These are phyloP conservation scores for Gymnopus androsaceus DNA, from an alignment of 1,284 basidiomycete genomes.

Conservation along the genomic window DNA sequence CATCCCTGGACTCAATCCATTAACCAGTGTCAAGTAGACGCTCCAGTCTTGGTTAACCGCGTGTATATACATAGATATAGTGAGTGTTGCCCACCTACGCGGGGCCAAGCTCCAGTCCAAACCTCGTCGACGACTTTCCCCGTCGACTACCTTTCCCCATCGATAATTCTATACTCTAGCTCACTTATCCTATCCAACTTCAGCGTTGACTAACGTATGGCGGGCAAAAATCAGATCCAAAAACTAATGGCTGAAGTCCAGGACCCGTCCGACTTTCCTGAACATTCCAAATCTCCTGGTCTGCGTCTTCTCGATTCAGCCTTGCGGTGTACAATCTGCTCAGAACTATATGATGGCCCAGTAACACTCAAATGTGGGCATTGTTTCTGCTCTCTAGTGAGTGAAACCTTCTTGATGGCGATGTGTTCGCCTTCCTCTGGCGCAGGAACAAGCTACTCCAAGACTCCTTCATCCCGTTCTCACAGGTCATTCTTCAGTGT, in stretches of 20 bases:
- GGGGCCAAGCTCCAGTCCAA: too few species aligned
- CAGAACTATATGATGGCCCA: constrained; percentile 69
- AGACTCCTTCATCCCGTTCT: neutral
- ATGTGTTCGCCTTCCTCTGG: too few species aligned
- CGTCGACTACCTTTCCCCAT: neutral
- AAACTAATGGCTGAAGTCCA: constrained; percentile 40
- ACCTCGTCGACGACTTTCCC: too few species aligned
- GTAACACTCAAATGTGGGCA: constrained; percentile 73
- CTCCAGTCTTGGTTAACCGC: too few species aligned
- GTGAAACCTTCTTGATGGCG: constrained; percentile 27
- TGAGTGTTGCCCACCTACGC: too few species aligned
- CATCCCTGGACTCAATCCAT: too few species aligned
- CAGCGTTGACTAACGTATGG: neutral
- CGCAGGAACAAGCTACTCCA: too few species aligned
- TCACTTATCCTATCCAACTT: neutral
- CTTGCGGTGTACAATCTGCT: constrained; percentile 71
- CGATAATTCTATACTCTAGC: neutral
- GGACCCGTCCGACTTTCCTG: constrained; percentile 71
- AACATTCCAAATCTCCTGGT: constrained; percentile 41
- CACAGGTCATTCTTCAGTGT: constrained; percentile 46
- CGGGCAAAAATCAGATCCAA: constrained; percentile 3
- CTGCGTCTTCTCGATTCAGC: constrained; percentile 64
- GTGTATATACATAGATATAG: too few species aligned
- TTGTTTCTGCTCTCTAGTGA: constrained; percentile 74
- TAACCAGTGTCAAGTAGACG: too few species aligned